Percentiles rank a stretch among this genome's conserved stretches.
These are phyloP conservation scores for Martensiomyces pterosporus DNA, from an alignment of 192 early-diverging fungal species.

Conservation along the genomic window DNA sequence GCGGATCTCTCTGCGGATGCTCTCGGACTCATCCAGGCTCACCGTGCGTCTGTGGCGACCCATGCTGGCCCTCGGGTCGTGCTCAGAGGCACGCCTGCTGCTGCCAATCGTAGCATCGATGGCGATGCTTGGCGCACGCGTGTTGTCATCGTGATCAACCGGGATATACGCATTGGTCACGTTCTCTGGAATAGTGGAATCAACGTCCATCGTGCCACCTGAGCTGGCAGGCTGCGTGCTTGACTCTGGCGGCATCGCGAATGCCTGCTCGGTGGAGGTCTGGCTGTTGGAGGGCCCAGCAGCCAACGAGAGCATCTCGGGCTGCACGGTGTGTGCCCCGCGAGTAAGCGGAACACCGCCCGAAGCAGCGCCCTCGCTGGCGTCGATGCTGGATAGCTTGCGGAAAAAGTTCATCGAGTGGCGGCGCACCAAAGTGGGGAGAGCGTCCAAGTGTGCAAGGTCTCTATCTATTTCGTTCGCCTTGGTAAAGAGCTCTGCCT, in stretches of 20 bases:
- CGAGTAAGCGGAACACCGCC: slow-evolving; percentile 9
- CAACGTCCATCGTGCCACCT: no score
- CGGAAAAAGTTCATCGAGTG: slow-evolving; percentile 31
- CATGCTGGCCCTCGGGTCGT: slow-evolving; percentile 6
- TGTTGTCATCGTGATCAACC: slow-evolving; percentile 25
- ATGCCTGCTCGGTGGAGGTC: background rate
- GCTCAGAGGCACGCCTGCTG: background rate
- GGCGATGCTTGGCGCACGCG: slow-evolving; percentile 21
- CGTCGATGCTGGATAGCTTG: slow-evolving; percentile 24
- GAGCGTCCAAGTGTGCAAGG: slow-evolving; percentile 6
- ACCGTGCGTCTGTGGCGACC: slow-evolving; percentile 24
- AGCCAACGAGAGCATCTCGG: background rate
- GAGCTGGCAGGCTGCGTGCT: background rate
- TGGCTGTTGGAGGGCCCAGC: no score
- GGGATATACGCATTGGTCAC: slow-evolving; percentile 44
- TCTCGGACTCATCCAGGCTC: slow-evolving; percentile 17
- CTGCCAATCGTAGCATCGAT: slow-evolving; percentile 1
- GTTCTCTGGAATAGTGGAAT: slow-evolving; percentile 32
- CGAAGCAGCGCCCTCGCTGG: background rate
- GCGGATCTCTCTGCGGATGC: slow-evolving; percentile 37
- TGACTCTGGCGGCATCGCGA: no score
- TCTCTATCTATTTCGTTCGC: slow-evolving; percentile 57
- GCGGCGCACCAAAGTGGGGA: slow-evolving; percentile 23
- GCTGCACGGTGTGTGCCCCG: slow-evolving; percentile 9
- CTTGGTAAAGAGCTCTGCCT: slow-evolving; percentile 68